Conservation (phyloP, 2,329 filamentous ascomycete species). For the Blastomyces silverae region DNA sequence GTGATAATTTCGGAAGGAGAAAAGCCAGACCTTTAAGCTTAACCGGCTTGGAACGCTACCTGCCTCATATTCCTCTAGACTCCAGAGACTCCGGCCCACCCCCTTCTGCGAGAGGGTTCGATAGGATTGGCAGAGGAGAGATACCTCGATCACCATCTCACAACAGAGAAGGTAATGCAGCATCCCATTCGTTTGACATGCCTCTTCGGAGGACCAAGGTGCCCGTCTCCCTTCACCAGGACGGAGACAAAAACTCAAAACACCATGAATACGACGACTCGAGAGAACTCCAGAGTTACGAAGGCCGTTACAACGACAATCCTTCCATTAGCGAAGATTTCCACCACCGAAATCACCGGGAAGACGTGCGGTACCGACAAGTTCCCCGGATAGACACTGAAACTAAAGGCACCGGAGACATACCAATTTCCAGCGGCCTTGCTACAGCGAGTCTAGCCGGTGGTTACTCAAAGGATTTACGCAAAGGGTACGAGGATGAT, state of each 20-base stretch:
- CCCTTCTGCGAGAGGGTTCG: conserved; percentile 35
- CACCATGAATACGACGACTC: conserved; percentile 42
- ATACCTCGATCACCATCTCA: conserved; percentile 22
- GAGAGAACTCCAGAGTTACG: conserved; percentile 32
- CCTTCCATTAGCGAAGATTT: conserved; percentile 15
- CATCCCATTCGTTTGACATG: conserved; percentile 34
- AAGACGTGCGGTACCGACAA: conserved; percentile 6
- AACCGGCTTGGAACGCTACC: conserved; percentile 33
- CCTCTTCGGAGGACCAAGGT: conserved; percentile 34
- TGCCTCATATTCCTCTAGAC: conserved; percentile 23
- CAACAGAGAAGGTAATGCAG: conserved; percentile 27
- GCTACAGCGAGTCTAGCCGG: conserved; percentile 34
- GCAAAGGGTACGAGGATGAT: conserved; percentile 25
- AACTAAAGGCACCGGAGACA: neutral
- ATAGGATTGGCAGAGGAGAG: conserved; percentile 25
- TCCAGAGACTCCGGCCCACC: conserved; percentile 30
- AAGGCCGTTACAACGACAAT: conserved; percentile 14
- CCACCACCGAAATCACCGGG: conserved; percentile 1
- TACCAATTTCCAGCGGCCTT: conserved; percentile 25
- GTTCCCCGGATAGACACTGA: neutral
- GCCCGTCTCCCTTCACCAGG: conserved; percentile 45
- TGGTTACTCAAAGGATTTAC: conserved; percentile 31
- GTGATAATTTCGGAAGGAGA: conserved; percentile 29
- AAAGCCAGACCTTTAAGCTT: conserved; percentile 37
- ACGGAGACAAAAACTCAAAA: conserved; percentile 40